Evolutionary conservation across 306 rosid species (phyloP), one percentile per base, ranked within the genome.

Genomic region (Lathyrus tuberosus): DNA sequence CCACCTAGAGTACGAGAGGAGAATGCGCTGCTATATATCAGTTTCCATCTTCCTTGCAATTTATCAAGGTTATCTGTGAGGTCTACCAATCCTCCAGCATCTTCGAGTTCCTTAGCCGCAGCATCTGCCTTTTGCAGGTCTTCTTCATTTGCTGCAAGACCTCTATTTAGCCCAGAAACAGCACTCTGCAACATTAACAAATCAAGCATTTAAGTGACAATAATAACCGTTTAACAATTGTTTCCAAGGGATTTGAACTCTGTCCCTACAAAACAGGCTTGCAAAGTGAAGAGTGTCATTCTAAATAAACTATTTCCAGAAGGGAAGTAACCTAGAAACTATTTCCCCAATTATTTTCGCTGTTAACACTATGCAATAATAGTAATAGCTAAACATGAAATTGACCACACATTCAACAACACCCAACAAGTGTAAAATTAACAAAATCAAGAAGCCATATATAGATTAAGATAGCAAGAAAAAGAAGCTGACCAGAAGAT

Each of bases 31-130:
- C 97, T 94, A 71, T 90, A 90, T 64, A 90, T 81, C 57, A 94
- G 79, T 81, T 85, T 94, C 97, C 98, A 94, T 84, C 91, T 87
- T 38, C 98, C 98, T 80, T 94, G 98, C 81, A 94, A 78, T 74
- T 81, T 87, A 59, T 87, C 97, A 47, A 90, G 73, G 76, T 82
- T 85, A 10, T 46, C 69, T 3, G 94, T 70, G 41, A 94, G 89
- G 84, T 94, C 95, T 2, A 94, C 92, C 11, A 73, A 79, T 51
- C 97, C 97, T 65, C 82, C 92, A 46, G 71, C 87, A 72, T 69
- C 86, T 83, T 90, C 98, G 54, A 94, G 78, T 79, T 85, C 95
- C 85, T 84, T 94, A 37, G 97, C 97, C 9, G 97, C 97, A 5
- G 66, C 84, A 46, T 94, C 98, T 62, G 89, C 98, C 86, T 80